phyloP scores from a whole-genome alignment of 1,139 yeast species.

The Hyphopichia pseudoburtonii region DNA sequence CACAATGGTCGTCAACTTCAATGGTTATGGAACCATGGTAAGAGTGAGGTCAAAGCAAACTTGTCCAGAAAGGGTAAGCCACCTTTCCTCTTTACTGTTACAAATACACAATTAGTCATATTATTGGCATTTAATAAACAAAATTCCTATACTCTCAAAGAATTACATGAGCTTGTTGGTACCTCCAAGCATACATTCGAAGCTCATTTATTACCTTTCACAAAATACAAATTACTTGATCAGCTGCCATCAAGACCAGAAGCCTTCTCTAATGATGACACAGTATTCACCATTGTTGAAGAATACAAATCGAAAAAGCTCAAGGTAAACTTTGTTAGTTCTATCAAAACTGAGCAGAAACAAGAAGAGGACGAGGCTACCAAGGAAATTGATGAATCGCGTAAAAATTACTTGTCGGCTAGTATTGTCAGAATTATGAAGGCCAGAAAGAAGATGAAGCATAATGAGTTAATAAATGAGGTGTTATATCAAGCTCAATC shows the following conservation, averaged over 20 bases:
- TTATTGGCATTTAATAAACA: constrained; percentile 73
- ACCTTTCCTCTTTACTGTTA: constrained; percentile 78
- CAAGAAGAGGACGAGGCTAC: constrained; percentile 82
- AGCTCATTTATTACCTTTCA: constrained; percentile 73
- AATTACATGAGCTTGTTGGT: constrained; percentile 67
- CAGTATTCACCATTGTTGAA: constrained; percentile 67
- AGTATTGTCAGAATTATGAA: constrained; percentile 97
- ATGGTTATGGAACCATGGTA: constrained; percentile 96
- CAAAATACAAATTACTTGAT: constrained; percentile 72
- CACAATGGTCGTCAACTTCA: constrained; percentile 88
- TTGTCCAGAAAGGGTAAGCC: constrained; percentile 80
- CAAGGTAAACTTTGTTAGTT: constrained; percentile 81
- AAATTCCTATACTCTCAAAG: constrained; percentile 57
- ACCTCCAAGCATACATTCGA: constrained; percentile 65
- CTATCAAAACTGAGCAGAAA: constrained; percentile 73
- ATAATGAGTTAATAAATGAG: constrained; percentile 81
- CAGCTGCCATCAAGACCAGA: constrained; percentile 62
- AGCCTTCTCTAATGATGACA: constrained; percentile 47
- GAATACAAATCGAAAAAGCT: constrained; percentile 86
- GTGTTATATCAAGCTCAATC: constrained; percentile 84
- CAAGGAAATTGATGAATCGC: constrained; percentile 82
- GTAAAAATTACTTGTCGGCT: constrained; percentile 85
- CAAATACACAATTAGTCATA: constrained; percentile 85
- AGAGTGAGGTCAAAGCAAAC: constrained; percentile 91
- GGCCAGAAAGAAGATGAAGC: constrained; percentile 78